Evolutionary conservation across 208 protist species (phyloP), one percentile per base, ranked within the genome.

Genomic region (Crithidia fasciculata): DNA sequence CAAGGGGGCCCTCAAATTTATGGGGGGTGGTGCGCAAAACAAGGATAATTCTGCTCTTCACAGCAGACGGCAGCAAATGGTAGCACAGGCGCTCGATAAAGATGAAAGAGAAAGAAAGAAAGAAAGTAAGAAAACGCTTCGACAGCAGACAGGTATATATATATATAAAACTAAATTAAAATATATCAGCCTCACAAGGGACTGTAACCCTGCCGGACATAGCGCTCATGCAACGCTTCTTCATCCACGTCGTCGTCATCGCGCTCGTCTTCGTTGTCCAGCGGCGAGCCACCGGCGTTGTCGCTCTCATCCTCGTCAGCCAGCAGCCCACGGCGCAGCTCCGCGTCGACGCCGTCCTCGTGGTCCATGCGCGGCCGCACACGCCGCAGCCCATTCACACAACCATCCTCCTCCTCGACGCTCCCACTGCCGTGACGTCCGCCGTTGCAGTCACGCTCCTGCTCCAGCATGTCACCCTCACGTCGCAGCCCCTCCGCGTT

Each of bases 141-240:
- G 45, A 13, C 7, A 8, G 7, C 12, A 15, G 0, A 13, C 45
- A 8, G 45, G 7, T 49, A 49, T 2, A 13, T 49, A 49, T 0
- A 49, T n/a, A n/a, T n/a, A 49, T 13, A 49, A 10, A 55, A 55
- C 50, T 15, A 49, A 49, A 41, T 10, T 36, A 47, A 28, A 55
- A 55, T 2, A 55, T 7, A 55, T 8, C n/a, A 19, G 19, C 40
- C 12, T 66, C 39, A 85, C 2, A 85, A 45, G 0, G 71, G 69
- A 13, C 61, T 60, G 72, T 85, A 85, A 19, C 81, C 81, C 37
- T 63, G 50, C 8, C 44, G 60, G 18, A 47, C n/a, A 39, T 85
- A 85, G 36, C 75, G 72, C 4, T 67, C 68, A 3, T 63, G 62
- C 58, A 72, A 18, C 19, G 58, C 53, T 36, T 70, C 68, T 8